Evolutionary conservation across 495 filamentous ascomycete genomes (phyloP), one percentile per base, ranked within the genome.

Genomic region (Tuber brumale): DNA sequence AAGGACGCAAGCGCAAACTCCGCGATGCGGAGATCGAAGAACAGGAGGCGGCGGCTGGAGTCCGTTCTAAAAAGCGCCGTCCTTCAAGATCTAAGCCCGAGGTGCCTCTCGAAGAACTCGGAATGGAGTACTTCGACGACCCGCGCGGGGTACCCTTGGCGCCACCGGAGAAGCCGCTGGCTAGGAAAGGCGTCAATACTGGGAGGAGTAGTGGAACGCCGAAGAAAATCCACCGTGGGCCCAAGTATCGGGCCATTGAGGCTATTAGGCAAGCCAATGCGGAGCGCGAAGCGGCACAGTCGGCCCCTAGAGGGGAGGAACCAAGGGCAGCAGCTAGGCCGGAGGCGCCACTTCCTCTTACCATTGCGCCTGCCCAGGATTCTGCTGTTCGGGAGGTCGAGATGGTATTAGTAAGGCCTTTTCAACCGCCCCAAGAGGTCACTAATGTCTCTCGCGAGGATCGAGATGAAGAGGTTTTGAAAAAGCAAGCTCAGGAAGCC

Each of bases 1-100:
- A 82, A 46, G 77, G 76, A 35, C 73, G 69, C 19, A 80, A 82
- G 69, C 76, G 78, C 21, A 81, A 75, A n/a, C 74, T 35, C 27
- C 51, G n/a, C 9, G 51, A 61, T 5, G 12, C 51, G 12, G 57
- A 66, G 57, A 66, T 66, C 14, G 57, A 66, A 35, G 57, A 66
- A 14, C 57, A 66, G 7, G 57, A 66, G 27, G 57, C 57, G 3
- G 57, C 27, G 5, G 19, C 57, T 16, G 57, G 27, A 7, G 6
- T 19, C 57, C 27, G 57, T 19, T 14, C 31, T 35, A 66, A 66
- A 66, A 31, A 35, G 57, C 57, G 27, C 27, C 57, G 27, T 66
- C 27, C 12, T 7, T 3, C 27, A 66, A 66, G 35, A 66, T 31
- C 57, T 7, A 66, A 18, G 27, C 27, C 27, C 0, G 27, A 66